phyloP scores from a whole-genome alignment of 2,329 filamentous ascomycete species.

The Venturia pyrina region DNA sequence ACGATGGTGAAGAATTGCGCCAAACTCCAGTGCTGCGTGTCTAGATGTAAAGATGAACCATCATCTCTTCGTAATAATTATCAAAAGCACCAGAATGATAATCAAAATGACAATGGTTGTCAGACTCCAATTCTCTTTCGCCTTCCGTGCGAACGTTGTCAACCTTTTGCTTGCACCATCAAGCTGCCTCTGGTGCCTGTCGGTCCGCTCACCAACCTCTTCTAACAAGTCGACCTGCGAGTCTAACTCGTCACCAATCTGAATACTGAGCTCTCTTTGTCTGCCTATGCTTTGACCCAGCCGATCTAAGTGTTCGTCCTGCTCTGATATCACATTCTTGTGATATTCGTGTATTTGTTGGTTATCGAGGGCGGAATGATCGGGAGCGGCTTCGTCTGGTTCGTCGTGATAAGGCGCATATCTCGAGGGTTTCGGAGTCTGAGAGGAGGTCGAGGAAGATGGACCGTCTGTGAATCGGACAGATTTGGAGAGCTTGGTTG shows the following conservation, averaged over 20 bases:
- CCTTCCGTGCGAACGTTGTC: constrained; percentile 60
- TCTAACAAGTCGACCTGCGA: constrained; percentile 82
- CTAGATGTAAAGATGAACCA: not conserved
- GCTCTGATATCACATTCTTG: constrained; percentile 67
- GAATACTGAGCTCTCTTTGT: constrained; percentile 85
- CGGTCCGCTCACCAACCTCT: constrained; percentile 73
- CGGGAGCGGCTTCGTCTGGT: constrained; percentile 36
- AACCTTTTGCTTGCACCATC: constrained; percentile 65
- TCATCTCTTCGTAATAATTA: constrained; percentile 64
- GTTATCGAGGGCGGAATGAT: constrained; percentile 58
- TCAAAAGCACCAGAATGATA: constrained; percentile 69
- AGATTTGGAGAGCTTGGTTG: constrained; percentile 46
- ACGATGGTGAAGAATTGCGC: not conserved
- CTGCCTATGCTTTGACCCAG: constrained; percentile 79
- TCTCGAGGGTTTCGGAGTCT: constrained; percentile 28
- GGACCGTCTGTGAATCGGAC: constrained; percentile 73
- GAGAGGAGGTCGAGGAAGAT: constrained; percentile 24
- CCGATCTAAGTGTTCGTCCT: constrained; percentile 86
- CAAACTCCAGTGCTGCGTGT: constrained; percentile 2
- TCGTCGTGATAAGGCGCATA: constrained; percentile 62
- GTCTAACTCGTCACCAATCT: constrained; percentile 93
- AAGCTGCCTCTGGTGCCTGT: constrained; percentile 68
- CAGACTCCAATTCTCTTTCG: constrained; percentile 81
- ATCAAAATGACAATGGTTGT: constrained; percentile 71
- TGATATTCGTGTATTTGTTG: constrained; percentile 83